These are phyloP conservation scores for Bretschneidera sinensis DNA, from an alignment of 345 rosid species.

Conservation along the genomic window DNA sequence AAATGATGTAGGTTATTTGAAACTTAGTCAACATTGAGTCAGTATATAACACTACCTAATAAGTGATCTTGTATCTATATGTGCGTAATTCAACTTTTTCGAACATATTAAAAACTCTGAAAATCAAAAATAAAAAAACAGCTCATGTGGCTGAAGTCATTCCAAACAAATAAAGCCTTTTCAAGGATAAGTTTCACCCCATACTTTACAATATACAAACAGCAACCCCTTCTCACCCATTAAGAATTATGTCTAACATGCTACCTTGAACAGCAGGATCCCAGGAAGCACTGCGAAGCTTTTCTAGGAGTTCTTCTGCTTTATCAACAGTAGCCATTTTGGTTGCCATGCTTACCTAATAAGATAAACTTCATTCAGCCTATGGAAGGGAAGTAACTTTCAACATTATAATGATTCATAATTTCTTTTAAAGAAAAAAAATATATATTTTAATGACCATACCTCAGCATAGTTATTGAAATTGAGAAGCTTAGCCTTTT, in stretches of 20 bases:
- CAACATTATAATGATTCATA: constrained; percentile 13
- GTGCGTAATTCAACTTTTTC: not conserved
- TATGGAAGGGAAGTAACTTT: constrained; percentile 1
- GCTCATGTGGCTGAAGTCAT: not conserved
- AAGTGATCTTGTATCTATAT: not conserved
- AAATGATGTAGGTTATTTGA: not conserved
- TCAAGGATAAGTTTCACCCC: not conserved
- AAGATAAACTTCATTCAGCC: constrained; percentile 19
- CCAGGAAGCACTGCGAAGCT: constrained; percentile 87
- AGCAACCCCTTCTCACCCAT: constrained; percentile 1
- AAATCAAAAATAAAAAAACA: not conserved
- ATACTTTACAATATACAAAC: constrained; percentile 1
- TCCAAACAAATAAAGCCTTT: not conserved
- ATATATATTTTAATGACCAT: no score
- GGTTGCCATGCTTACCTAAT: constrained; percentile 86
- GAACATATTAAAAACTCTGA: not conserved
- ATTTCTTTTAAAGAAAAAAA: no score
- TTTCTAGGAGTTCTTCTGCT: constrained; percentile 76
- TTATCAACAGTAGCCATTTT: constrained; percentile 93
- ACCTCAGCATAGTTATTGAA: constrained; percentile 93
- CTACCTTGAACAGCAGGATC: constrained; percentile 81
- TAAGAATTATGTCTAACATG: not conserved
- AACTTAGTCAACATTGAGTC: not conserved
- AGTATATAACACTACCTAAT: not conserved
- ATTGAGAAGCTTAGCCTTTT: constrained; percentile 73